Evolutionary conservation across 169 alveolate species (phyloP).

Genomic region (Hepatocystis sp.): DNA sequence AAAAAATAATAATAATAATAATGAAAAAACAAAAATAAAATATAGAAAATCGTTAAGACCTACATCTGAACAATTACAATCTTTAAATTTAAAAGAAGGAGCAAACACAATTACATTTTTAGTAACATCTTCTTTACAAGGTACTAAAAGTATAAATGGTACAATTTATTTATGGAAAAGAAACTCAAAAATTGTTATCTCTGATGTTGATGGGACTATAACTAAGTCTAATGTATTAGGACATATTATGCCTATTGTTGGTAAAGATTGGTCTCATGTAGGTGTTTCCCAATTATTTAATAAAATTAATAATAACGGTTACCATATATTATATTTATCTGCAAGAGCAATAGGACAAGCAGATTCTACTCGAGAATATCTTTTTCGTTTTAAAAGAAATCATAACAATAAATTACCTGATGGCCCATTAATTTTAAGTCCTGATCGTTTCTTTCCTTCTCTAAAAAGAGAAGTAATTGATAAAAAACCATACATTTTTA

Average conservation of each 20-base stretch:
- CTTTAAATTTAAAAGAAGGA: constrained; percentile 91
- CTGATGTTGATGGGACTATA: constrained; percentile 99
- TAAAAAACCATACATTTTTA: constrained; percentile 94
- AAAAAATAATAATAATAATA: constrained; percentile 48
- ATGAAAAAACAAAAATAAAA: constrained; percentile 38
- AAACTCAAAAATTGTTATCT: constrained; percentile 93
- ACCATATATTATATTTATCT: constrained; percentile 95
- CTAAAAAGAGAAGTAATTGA: constrained; percentile 97
- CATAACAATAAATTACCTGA: constrained; percentile 88
- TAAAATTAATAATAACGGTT: constrained; percentile 93
- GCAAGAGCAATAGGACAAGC: constrained; percentile 99
- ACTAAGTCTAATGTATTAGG: constrained; percentile 97
- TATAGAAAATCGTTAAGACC: constrained; percentile 90
- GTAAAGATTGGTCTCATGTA: constrained; percentile 98
- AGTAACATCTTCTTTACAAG: constrained; percentile 92
- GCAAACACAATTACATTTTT: constrained; percentile 91
- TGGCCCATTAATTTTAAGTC: constrained; percentile 98
- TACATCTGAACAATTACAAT: constrained; percentile 90
- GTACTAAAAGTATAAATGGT: constrained; percentile 93
- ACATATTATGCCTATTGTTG: constrained; percentile 97
- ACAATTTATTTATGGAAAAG: constrained; percentile 94
- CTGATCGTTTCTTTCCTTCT: constrained; percentile 96
- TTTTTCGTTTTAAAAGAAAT: constrained; percentile 91
- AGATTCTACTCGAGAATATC: constrained; percentile 94
- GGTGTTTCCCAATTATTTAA: constrained; percentile 96